Percentiles rank a stretch among this genome's conserved stretches.
phyloP scores from a whole-genome alignment of 768 basidiomycete species.

The Galerina sulciceps region DNA sequence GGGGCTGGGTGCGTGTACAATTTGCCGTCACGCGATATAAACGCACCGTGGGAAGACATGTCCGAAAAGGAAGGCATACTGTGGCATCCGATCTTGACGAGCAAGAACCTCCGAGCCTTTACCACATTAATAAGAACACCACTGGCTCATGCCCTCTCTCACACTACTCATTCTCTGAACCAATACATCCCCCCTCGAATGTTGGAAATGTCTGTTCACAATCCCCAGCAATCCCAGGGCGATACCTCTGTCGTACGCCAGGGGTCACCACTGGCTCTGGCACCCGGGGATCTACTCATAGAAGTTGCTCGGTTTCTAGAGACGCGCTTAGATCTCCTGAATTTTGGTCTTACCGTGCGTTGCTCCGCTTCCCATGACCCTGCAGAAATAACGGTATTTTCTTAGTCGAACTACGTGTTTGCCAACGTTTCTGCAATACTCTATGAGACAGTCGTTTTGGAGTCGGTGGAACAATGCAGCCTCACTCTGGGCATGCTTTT shows the following conservation, averaged over 20 bases:
- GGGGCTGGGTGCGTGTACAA: too few relatives aligned
- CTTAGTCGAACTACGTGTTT: constrained; percentile 61
- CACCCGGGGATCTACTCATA: constrained; percentile 67
- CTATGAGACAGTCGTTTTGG: constrained; percentile 61
- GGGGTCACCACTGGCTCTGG: constrained; percentile 16
- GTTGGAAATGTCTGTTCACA: neutral
- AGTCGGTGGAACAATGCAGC: constrained; percentile 61
- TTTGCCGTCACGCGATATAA: too few relatives aligned
- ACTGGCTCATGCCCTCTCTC: neutral
- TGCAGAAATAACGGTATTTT: neutral
- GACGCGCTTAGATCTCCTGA: constrained; percentile 57
- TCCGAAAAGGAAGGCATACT: too few relatives aligned
- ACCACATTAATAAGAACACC: too few relatives aligned
- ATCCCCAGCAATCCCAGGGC: neutral
- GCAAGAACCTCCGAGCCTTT: too few relatives aligned
- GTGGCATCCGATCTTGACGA: too few relatives aligned
- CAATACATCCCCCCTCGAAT: neutral
- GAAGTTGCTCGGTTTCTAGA: constrained; percentile 64
- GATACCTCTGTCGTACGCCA: neutral
- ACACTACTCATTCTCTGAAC: neutral
- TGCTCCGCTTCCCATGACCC: neutral
- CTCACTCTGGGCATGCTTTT: constrained; percentile 69
- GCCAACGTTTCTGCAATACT: constrained; percentile 56
- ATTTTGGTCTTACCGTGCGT: constrained; percentile 64
- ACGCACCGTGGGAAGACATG: too few relatives aligned